phyloP scores from a whole-genome alignment of 345 rosid genomes.

The Nephelium lappaceum region DNA sequence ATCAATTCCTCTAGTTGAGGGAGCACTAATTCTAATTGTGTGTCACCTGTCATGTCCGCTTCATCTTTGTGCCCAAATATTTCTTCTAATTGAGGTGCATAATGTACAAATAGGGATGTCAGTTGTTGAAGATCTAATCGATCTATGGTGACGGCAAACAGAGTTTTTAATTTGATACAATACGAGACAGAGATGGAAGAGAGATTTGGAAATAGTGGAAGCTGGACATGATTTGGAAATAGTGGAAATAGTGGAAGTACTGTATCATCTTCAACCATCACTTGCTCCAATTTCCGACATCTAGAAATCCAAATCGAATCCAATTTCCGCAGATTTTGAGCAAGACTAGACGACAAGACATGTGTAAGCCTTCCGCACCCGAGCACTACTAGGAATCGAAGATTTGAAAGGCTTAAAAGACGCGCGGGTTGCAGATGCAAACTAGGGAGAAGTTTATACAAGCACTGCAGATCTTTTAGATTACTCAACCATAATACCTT shows the following conservation, averaged over 20 bases:
- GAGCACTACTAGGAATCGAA: background rate
- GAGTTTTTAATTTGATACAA: background rate
- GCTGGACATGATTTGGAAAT: background rate
- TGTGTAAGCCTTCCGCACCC: background rate
- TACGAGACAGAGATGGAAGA: background rate
- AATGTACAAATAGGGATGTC: background rate
- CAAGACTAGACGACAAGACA: background rate
- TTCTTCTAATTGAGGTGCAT: background rate
- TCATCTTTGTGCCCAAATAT: background rate
- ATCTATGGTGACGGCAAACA: background rate
- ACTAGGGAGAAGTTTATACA: too few species aligned
- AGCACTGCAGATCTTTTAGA: background rate
- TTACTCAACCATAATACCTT: background rate
- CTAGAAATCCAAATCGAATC: fast-evolving
- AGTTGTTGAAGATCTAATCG: background rate
- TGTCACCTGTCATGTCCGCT: background rate
- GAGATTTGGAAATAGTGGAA: background rate
- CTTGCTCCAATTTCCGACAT: background rate
- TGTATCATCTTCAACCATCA: background rate
- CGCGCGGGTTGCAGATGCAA: background rate
- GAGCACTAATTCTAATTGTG: background rate
- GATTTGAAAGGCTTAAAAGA: background rate
- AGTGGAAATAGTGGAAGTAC: background rate
- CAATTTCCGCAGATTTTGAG: slow-evolving; percentile 11
- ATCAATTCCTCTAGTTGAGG: too few species aligned